phyloP scores from a whole-genome alignment of 2,329 filamentous ascomycete species.

The Talaromyces sp. region DNA sequence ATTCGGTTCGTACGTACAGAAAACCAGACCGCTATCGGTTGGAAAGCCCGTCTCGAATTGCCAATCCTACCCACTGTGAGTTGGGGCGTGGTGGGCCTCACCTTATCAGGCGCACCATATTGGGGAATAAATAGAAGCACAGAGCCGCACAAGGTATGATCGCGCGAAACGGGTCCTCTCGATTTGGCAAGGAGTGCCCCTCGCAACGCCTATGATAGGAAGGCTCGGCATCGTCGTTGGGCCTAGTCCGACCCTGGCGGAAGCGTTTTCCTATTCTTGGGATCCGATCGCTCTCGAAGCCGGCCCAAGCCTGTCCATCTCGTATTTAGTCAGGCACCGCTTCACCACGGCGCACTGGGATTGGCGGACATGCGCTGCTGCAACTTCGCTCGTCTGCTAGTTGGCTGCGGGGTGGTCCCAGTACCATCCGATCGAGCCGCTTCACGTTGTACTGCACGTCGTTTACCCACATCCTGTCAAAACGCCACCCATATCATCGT shows the following conservation, averaged over 20 bases:
- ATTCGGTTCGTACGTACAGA: not conserved
- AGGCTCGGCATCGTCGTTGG: not conserved
- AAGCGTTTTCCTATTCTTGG: not conserved
- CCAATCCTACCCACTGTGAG: not conserved
- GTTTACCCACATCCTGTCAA: not conserved
- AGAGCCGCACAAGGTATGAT: conserved; percentile 9
- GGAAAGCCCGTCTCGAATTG: not conserved
- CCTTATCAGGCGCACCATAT: not conserved
- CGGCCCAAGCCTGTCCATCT: not conserved
- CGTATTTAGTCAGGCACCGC: not conserved
- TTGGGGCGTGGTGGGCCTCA: not conserved
- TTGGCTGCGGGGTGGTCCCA: not conserved
- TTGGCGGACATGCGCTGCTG: not conserved
- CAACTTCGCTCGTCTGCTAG: not conserved
- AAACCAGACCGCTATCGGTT: not conserved
- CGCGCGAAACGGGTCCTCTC: conserved; percentile 3
- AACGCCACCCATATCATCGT: not conserved
- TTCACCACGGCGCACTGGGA: not conserved
- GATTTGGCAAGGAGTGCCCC: not conserved
- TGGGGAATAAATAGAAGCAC: conserved; percentile 1
- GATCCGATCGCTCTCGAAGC: not conserved
- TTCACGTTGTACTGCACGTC: not conserved
- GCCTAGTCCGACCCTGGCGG: not conserved
- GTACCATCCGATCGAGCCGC: not conserved
- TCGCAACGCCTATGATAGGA: not conserved